These are phyloP conservation scores for Lachancea lanzarotensis DNA, from an alignment of 805 yeast genomes.

Conservation along the genomic window DNA sequence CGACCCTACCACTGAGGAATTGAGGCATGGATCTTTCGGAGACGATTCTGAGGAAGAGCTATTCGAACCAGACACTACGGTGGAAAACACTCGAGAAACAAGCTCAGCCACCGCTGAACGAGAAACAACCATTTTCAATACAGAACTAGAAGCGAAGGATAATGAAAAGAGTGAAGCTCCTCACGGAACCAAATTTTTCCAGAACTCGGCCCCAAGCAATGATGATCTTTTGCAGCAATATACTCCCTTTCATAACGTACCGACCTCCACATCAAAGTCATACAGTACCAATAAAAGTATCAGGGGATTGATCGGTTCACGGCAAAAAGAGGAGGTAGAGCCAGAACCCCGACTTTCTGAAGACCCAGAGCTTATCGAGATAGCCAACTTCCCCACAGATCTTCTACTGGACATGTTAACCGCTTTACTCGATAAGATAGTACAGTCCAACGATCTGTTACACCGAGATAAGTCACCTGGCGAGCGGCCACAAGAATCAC, in stretches of 20 bases:
- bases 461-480: constrained; percentile 4
- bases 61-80: neutral
- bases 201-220: neutral
- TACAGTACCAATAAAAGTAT: constrained; percentile 1
- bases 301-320: neutral
- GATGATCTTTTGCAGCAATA: constrained; percentile 6
- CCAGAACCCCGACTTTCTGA: constrained; percentile 10
- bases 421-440: constrained; percentile 75
- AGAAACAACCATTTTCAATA: neutral
- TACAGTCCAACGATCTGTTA: constrained; percentile 80
- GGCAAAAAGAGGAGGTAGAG: constrained; percentile 2
- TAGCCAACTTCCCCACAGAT: constrained; percentile 75
- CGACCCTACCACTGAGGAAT: neutral
- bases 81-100: neutral
- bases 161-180: neutral
- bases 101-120: neutral
- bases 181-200: constrained; percentile 5
- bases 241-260: constrained; percentile 10
- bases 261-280: constrained; percentile 5
- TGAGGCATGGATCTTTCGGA: neutral
- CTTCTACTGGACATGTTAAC: constrained; percentile 81
- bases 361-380: constrained; percentile 35
- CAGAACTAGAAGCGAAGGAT: constrained; percentile 1
- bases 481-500: neutral
- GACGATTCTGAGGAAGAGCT: neutral